phyloP scores from a whole-genome alignment of 495 filamentous ascomycete species.

The Aspergillus cavernicola region DNA sequence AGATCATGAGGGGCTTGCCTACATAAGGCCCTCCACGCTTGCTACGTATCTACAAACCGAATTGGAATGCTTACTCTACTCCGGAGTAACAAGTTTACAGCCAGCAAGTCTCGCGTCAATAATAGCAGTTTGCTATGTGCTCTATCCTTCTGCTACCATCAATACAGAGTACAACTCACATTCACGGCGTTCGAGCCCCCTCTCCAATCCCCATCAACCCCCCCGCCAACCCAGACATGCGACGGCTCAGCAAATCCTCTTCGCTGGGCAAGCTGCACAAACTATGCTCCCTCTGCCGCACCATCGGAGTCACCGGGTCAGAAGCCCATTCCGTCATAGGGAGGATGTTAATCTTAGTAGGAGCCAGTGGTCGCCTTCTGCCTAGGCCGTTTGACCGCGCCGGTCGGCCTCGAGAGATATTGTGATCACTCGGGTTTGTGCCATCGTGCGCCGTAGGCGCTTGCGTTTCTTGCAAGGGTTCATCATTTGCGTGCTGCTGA shows the following conservation, averaged over 20 bases:
- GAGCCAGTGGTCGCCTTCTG: slow-evolving; percentile 12
- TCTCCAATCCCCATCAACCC: slow-evolving; percentile 68
- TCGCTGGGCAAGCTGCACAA: slow-evolving; percentile 73
- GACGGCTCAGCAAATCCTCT: slow-evolving; percentile 75
- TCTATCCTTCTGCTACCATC: neutral
- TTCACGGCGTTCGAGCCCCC: slow-evolving; percentile 36
- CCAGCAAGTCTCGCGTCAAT: too few species aligned
- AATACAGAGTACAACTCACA: neutral
- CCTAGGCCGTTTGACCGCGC: slow-evolving; percentile 5
- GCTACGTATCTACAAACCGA: too few species aligned
- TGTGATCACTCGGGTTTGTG: neutral
- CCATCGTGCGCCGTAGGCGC: neutral
- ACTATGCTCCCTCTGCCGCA: slow-evolving; percentile 45
- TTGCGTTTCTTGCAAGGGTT: neutral
- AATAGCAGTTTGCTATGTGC: too few species aligned
- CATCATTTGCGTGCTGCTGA: neutral
- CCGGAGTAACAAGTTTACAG: too few species aligned
- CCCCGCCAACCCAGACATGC: slow-evolving; percentile 81
- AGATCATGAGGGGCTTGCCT: too few species aligned
- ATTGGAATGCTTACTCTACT: too few species aligned
- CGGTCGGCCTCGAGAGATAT: slow-evolving; percentile 7
- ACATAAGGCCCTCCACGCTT: too few species aligned
- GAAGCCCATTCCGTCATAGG: slow-evolving; percentile 23
- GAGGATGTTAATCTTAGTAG: slow-evolving; percentile 23
- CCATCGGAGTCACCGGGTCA: slow-evolving; percentile 22